A percentile compares a stretch with the other conserved stretches of the same genome.
phyloP scores from a whole-genome alignment of 345 rosid genomes.

The Murraya paniculata region DNA sequence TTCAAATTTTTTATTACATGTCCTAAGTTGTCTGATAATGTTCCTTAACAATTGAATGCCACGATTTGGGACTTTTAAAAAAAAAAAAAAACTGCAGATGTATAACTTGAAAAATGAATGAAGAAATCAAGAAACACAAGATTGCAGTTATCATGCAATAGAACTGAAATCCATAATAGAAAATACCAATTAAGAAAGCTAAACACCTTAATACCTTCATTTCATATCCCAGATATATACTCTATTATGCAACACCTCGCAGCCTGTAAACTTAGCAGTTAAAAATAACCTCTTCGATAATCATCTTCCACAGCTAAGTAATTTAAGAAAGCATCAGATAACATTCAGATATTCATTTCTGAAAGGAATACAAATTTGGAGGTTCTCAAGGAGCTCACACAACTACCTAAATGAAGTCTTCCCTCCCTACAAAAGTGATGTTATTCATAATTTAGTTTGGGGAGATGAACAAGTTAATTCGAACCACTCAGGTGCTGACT shows the following conservation, averaged over 20 bases:
- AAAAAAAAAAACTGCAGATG: too few species aligned
- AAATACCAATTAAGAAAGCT: neutral
- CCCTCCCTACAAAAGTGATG: constrained; percentile 2
- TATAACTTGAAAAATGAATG: too few species aligned
- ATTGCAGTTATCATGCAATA: too few species aligned
- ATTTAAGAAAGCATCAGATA: neutral
- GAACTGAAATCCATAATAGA: neutral
- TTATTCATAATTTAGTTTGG: constrained; percentile 1
- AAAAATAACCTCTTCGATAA: neutral
- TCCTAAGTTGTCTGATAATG: too few species aligned
- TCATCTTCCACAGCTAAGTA: neutral
- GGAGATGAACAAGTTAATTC: constrained; percentile 23
- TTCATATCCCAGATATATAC: constrained; percentile 21
- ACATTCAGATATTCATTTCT: neutral
- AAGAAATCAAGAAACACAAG: too few species aligned
- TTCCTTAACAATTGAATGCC: too few species aligned
- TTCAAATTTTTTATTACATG: too few species aligned
- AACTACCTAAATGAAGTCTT: constrained; percentile 20
- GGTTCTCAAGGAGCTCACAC: constrained; percentile 8
- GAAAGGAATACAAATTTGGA: neutral
- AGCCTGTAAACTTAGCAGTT: neutral
- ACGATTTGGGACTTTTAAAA: too few species aligned
- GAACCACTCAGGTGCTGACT: constrained; percentile 27
- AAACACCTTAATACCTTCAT: constrained; percentile 18
- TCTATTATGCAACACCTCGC: constrained; percentile 17